Percentiles rank a stretch among this genome's conserved stretches.
Conservation (phyloP, 75 land plant genomes). For the Isoetes taiwanensis region DNA sequence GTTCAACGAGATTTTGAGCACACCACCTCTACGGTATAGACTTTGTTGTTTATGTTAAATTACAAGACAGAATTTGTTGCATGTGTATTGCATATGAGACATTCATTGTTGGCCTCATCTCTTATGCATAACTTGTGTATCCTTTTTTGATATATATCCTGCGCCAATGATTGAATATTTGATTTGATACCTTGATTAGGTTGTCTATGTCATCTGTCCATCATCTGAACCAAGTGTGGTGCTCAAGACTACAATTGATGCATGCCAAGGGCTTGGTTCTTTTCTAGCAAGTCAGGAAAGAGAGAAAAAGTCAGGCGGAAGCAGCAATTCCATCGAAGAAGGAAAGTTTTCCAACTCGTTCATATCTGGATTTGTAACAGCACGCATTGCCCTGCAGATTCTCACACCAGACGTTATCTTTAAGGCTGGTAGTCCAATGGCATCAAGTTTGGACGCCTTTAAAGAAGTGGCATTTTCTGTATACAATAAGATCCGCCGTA, state of each 20-base stretch:
- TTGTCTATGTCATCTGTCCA: constrained; percentile 83
- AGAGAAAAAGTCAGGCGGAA: constrained; percentile 33
- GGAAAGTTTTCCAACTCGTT: constrained; percentile 44
- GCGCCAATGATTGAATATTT: background rate
- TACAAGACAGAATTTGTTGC: no score
- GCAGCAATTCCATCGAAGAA: constrained; percentile 28
- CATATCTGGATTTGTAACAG: constrained; percentile 55
- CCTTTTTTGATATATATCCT: background rate
- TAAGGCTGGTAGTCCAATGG: constrained; percentile 41
- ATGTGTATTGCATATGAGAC: no score
- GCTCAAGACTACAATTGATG: constrained; percentile 62
- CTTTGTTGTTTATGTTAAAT: background rate
- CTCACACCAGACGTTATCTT: constrained; percentile 70
- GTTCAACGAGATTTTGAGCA: constrained; percentile 49
- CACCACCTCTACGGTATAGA: constrained; percentile 52
- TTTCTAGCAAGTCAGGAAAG: constrained; percentile 33
- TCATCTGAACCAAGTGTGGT: constrained; percentile 61
- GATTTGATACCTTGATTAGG: constrained; percentile 29
- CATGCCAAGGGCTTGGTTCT: constrained; percentile 63
- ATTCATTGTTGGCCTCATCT: background rate
- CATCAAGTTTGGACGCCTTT: constrained; percentile 39
- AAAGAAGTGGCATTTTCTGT: constrained; percentile 90
- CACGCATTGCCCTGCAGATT: constrained; percentile 72
- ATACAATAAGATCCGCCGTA: constrained; percentile 76
- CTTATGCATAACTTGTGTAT: background rate